A percentile compares a stretch with the other conserved stretches of the same genome.
Evolutionary conservation across 352 stramenopile genomes (phyloP).

Genomic region (Phytophthora quininea): DNA sequence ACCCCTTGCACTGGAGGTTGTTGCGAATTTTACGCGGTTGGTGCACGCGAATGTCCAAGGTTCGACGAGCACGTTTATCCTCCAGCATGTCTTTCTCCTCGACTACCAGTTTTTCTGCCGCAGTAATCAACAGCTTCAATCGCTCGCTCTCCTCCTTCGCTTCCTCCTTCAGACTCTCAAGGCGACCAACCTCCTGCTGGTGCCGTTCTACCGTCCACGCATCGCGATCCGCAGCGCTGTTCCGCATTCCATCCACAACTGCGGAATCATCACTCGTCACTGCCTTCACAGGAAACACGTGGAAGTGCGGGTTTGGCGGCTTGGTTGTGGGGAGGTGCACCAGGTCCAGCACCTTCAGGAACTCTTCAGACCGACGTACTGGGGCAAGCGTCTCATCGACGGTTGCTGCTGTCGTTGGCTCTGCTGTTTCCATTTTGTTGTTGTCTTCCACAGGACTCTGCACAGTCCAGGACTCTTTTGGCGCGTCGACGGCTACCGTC

Average conservation of each 20-base stretch:
- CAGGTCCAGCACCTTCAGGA: constrained; percentile 27
- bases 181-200: constrained; percentile 41
- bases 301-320: constrained; percentile 27
- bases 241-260: constrained; percentile 24
- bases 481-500: constrained; percentile 18
- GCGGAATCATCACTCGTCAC: constrained; percentile 15
- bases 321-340: constrained; percentile 26
- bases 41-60: constrained; percentile 41
- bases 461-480: constrained; percentile 24
- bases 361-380: constrained; percentile 22
- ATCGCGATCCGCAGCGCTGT: constrained; percentile 18
- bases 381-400: constrained; percentile 8
- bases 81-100: constrained; percentile 44
- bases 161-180: constrained; percentile 40
- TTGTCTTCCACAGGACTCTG: constrained; percentile 10
- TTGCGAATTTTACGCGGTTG: constrained; percentile 38
- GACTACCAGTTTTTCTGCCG: constrained; percentile 36
- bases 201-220: constrained; percentile 29
- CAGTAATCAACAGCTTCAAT: constrained; percentile 39
- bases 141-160: constrained; percentile 44
- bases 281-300: constrained; percentile 28
- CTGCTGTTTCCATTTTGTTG: constrained; percentile 4
- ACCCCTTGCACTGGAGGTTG: constrained; percentile 64
- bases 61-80: constrained; percentile 34
- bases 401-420: constrained; percentile 1